phyloP scores from a whole-genome alignment of 192 early-diverging fungal species.

The Podila epigama region DNA sequence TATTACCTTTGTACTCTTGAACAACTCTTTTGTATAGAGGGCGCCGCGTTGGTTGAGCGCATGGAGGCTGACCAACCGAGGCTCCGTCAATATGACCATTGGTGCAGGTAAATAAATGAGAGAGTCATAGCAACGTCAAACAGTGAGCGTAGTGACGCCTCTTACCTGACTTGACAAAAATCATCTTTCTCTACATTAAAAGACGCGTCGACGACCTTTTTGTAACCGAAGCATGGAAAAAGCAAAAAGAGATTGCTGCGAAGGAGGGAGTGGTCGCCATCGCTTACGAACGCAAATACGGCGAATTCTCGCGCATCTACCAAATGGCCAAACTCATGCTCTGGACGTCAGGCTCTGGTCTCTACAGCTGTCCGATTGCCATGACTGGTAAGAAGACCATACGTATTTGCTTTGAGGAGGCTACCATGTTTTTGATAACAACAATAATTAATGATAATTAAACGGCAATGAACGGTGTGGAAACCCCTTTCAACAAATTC shows the following conservation, averaged over 20 bases:
- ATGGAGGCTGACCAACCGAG: constrained; percentile 69
- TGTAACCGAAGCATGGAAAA: constrained; percentile 67
- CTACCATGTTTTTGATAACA: not conserved
- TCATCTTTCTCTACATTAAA: not conserved
- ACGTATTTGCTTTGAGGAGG: not conserved
- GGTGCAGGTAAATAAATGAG: constrained; percentile 54
- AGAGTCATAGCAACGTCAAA: not conserved
- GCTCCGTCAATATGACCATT: constrained; percentile 72
- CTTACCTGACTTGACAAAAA: not conserved
- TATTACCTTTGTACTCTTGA: too few species aligned
- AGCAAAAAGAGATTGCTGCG: constrained; percentile 65
- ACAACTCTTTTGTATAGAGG: constrained; percentile 53
- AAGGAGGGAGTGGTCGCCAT: constrained; percentile 72
- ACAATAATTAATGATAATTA: not conserved
- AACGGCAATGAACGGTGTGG: not conserved
- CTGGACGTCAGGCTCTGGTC: constrained; percentile 59
- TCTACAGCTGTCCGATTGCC: constrained; percentile 71
- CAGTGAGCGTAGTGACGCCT: not conserved
- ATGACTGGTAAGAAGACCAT: constrained; percentile 62
- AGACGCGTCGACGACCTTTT: constrained; percentile 68
- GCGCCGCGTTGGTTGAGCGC: constrained; percentile 52
- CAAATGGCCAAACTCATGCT: constrained; percentile 76
- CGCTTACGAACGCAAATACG: constrained; percentile 64
- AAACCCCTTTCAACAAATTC: not conserved
- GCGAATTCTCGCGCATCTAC: constrained; percentile 58